Evolutionary conservation across 805 yeast genomes (phyloP), one percentile per base, ranked within the genome.

Genomic region (Huiozyma naganishii): DNA sequence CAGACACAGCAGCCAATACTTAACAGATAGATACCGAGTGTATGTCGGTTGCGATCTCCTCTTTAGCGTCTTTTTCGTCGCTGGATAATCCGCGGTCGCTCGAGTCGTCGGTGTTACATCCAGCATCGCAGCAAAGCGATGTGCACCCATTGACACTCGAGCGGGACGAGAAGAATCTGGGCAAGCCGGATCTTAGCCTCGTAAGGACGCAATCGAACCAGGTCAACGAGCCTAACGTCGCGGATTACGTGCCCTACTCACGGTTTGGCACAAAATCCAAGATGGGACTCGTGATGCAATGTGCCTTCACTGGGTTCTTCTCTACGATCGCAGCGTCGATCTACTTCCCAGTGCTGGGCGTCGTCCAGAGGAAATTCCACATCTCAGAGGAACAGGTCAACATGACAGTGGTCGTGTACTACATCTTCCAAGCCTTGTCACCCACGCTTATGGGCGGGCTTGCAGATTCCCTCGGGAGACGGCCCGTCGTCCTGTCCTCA

Each of bases 291-390:
- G 71, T 68, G 2, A 48, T 51, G 6, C 62, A 65, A 29, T 70
- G 69, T 46, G 74, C 72, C 1, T 48, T 66, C 4, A 62, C 74
- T 1, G 83, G 85, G 0, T 62, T 77, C 36, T 79, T 82, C 68
- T 83, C 94, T 1, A 68, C 92, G 0, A 66, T 83, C 3, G 77
- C 89, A 0, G 74, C 81, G 50, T 83, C 94, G 0, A 83, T 86
- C 9, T 87, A 83, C 57, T 81, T 83, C 62, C 95, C 95, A 0
- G 87, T 87, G 0, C 62, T 87, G 12, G 75, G 79, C 0, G 67
- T 71, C 5, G 64, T 88, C 7, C 75, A 78, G 40, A 49, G 59
- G 0, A 61, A 76, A 29, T 83, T 87, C 52, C 40, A 70, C 38
- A 73, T 80, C 5, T 53, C 77, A 2, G 75, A 76, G 39, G 80